Conservation (phyloP, 805 yeast species). For the Saturnispora sanitii region DNA sequence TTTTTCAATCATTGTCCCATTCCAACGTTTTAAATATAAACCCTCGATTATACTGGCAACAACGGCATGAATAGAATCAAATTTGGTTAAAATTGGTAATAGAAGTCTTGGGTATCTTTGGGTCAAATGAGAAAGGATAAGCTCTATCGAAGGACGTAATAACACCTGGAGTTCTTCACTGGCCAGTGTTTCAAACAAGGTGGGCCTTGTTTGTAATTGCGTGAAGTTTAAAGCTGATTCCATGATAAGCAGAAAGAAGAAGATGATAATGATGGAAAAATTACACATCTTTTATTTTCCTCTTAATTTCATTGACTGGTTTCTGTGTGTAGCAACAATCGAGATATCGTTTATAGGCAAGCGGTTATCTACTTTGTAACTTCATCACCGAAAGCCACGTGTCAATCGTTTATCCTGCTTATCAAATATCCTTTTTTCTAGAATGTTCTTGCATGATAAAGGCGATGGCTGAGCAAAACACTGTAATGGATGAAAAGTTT, state of each 20-base stretch:
- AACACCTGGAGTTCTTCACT: constrained; percentile 68
- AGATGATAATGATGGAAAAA: background rate
- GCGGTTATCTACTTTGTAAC: too few species aligned
- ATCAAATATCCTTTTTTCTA: too few species aligned
- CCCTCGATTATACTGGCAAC: constrained; percentile 61
- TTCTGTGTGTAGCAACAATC: too few species aligned
- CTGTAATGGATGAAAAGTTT: too few species aligned
- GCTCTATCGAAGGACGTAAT: constrained; percentile 74
- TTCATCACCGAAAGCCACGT: too few species aligned
- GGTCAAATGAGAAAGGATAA: constrained; percentile 71
- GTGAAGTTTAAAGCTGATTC: constrained; percentile 64
- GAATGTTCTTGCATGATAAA: too few species aligned
- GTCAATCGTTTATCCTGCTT: too few species aligned
- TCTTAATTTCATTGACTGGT: too few species aligned
- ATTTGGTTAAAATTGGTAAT: constrained; percentile 50
- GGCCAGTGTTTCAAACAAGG: constrained; percentile 80
- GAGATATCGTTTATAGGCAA: too few species aligned
- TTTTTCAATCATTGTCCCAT: constrained; percentile 80
- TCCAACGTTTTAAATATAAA: constrained; percentile 61
- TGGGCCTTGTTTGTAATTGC: constrained; percentile 64
- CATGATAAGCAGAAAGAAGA: background rate
- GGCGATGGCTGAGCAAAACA: too few species aligned
- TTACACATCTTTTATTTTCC: background rate
- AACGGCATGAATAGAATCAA: constrained; percentile 65
- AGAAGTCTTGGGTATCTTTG: constrained; percentile 64